Evolutionary conservation across 139 green algal genomes (phyloP), one percentile per base, ranked within the genome.

Genomic region (Chlorella sp.): DNA sequence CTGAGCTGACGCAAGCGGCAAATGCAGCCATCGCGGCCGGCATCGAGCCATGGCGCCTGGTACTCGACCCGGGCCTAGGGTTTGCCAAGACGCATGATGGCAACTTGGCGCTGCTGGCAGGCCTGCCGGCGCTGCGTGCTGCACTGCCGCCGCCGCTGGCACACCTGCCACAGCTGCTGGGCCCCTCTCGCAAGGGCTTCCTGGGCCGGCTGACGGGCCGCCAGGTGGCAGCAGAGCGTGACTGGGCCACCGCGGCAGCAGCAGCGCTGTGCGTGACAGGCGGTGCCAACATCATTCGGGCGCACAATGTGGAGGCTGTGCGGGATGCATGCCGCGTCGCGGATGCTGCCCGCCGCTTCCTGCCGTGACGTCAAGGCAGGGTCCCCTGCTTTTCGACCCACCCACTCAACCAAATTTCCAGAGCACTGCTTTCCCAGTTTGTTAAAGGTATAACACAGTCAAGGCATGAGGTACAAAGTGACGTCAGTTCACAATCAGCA

Each of bases 41-140:
- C 30, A 91, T 99, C 3, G 87, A 95, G 56, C 92, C 94, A 3
- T 99, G 96, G 96, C 92, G 92, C 67, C 87, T 98, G 7, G 91
- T 98, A 12, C 71, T 96, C 15, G 96, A 99, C 87, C 96, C 96
- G 64, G 95, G 96, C 25, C 87, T 99, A n/a, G 96, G 96, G 4
- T 98, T 99, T 88, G 89, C 93, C 39, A 99, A 99, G 91, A 93
- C 89, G 26, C 16, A 23, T 0, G 73, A 90, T 11, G 90, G 85
- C 47, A 98, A 93, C 88, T 13, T 95, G 47, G 70, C 94, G 64
- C 86, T 98, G 71, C 87, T 98, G 26, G 80, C 87, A 18, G 65
- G 87, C 36, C 85, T 98, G 69, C n/a, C 44, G 15, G 68, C 73
- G 3, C 82, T 98, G 81, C 88, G 88, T 18, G 23, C 30, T 5